These are phyloP conservation scores for Myrmaecium sp. DNA, from an alignment of 2,329 filamentous ascomycete genomes.

Conservation along the genomic window DNA sequence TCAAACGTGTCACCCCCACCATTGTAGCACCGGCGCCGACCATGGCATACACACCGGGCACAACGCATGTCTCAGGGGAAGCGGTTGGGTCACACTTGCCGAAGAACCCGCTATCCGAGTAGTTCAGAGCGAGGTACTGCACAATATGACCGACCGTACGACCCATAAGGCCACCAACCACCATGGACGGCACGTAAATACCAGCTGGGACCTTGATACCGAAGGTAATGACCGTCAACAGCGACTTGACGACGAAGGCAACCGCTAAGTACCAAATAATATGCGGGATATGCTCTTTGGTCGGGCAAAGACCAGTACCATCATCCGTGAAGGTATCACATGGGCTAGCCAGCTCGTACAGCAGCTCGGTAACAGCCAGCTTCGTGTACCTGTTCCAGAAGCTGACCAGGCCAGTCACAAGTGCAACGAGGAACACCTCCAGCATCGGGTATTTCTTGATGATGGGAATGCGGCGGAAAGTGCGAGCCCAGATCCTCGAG, in stretches of 20 bases:
- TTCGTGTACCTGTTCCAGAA: constrained; percentile 92
- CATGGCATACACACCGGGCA: constrained; percentile 90
- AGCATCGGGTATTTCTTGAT: constrained; percentile 75
- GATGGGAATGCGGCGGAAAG: constrained; percentile 61
- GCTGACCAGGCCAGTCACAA: constrained; percentile 67
- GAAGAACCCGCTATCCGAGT: constrained; percentile 57
- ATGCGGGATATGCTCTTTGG: constrained; percentile 56
- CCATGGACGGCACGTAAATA: constrained; percentile 98
- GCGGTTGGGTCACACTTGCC: constrained; percentile 50
- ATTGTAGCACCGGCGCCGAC: constrained; percentile 92
- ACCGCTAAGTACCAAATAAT: constrained; percentile 55
- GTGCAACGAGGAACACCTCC: constrained; percentile 74
- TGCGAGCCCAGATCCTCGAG: constrained; percentile 73
- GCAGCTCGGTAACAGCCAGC: constrained; percentile 72
- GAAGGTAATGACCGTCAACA: constrained; percentile 80
- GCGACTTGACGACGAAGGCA: constrained; percentile 78
- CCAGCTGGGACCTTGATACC: constrained; percentile 92
- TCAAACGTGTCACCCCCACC: constrained; percentile 89
- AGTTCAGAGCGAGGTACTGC: constrained; percentile 63
- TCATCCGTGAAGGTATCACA: constrained; percentile 54
- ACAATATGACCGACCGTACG: constrained; percentile 72
- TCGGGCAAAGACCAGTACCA: constrained; percentile 66
- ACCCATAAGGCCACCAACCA: constrained; percentile 83
- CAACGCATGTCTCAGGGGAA: constrained; percentile 66
- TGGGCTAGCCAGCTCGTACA: constrained; percentile 80